Base-by-base conservation (phyloP, 441 rosid genomes). In the Hypseocharis bilobata region DNA sequence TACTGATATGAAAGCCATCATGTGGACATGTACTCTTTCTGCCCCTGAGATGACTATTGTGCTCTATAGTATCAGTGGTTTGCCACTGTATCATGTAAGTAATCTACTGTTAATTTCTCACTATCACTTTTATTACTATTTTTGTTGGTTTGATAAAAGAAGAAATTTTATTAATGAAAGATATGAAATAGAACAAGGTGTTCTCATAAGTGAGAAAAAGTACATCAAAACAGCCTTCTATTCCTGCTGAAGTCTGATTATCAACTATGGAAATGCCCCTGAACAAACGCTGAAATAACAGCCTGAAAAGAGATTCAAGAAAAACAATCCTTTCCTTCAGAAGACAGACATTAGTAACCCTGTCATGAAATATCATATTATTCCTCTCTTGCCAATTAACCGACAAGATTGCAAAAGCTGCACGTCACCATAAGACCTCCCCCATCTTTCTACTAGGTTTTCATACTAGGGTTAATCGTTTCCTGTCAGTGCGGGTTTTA, bases 21-120 rank as follows among this genome's bases (percentile, higher is more conserved):
- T 87, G 86, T 95, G 99, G 99, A 89, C 99, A 22, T 80, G 93
- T 80, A 92, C 96, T 66, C 79, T 87, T 70, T 88, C 99, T 56
- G 97, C 98, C 66, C 99, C 98, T 72, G 98, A 95, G 83, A 86
- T 92, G 92, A 86, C 89, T 63, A 49, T 86, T 72, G 83, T 88
- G 78, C 81, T 95, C 11, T 83, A 84, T 70, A 77, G 85, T 72
- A 60, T 83, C 74, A 74, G 72, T 29, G 90, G 80, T 65, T 68
- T 68, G 55, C 91, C 97, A 1, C 61, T 95, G 63, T 95, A 84
- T 87, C 96, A 86, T 82, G 99, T 95, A 85, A 87, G 98, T 81
- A 62, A 60, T 74, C 47, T 68, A 67, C 51, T 44, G 17, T 60
- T 60, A 30, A 13, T 61, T 25, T 56, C 6, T 65, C 29, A 20